Evolutionary conservation across 164 flowering plant genomes (phyloP).

Genomic region (Taxillus chinensis): DNA sequence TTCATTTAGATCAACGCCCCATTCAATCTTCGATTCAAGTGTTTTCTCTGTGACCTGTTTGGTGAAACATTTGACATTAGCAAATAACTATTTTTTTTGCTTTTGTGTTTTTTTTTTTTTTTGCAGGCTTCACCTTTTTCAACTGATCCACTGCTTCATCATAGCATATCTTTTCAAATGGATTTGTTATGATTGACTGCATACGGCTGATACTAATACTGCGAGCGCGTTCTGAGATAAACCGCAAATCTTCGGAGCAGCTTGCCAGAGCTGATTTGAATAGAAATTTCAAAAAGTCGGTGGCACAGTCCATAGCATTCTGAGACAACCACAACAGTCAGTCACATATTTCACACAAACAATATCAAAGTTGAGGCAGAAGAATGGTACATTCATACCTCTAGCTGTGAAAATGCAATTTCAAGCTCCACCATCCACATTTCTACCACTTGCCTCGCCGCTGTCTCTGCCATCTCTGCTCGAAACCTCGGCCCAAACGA

Average conservation of each 20-base stretch:
- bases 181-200: slow-evolving; percentile 28
- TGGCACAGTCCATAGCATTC: slow-evolving; percentile 73
- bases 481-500: slow-evolving; percentile 80
- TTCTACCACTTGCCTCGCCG: slow-evolving; percentile 51
- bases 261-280: slow-evolving; percentile 59
- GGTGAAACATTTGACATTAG: not conserved
- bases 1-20: slow-evolving; percentile 51
- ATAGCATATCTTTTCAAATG: slow-evolving; percentile 56
- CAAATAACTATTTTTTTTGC: too few species aligned
- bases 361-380: not conserved
- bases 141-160: slow-evolving; percentile 53
- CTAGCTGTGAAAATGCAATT: slow-evolving; percentile 73
- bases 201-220: slow-evolving; percentile 33
- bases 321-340: slow-evolving; percentile 14
- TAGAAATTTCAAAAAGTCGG: slow-evolving; percentile 60
- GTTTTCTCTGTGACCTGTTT: slow-evolving; percentile 42
- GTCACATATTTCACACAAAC: too few species aligned
- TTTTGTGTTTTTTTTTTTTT: too few species aligned
- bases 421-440: slow-evolving; percentile 75
- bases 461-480: slow-evolving; percentile 28
- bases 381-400: slow-evolving; percentile 31
- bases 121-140: slow-evolving; percentile 32
- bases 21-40: slow-evolving; percentile 36
- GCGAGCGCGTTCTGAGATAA: slow-evolving; percentile 49
- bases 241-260: slow-evolving; percentile 50